phyloP scores from a whole-genome alignment of 345 rosid genomes.

The Heritiera littoralis region DNA sequence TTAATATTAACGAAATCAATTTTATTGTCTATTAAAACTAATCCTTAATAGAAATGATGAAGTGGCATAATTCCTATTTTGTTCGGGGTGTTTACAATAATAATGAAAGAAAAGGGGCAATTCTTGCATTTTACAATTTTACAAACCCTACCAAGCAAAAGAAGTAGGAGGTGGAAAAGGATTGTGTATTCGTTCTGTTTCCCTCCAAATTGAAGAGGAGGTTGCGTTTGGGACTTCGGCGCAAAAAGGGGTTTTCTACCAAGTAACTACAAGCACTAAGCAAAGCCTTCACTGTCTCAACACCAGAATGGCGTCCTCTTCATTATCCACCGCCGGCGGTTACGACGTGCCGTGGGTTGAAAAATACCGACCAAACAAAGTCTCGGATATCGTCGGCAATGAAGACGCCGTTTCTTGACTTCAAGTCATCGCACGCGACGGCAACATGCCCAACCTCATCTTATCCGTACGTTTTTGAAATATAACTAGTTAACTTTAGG shows the following conservation, averaged over 20 bases:
- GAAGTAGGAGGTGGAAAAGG: neutral
- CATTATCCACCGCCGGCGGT: slow-evolving; percentile 38
- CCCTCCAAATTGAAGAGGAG: slow-evolving; percentile 15
- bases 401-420: slow-evolving; percentile 89
- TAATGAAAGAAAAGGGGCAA: neutral
- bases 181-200: neutral
- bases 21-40: too few relatives aligned
- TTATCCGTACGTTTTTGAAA: slow-evolving; percentile 49
- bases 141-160: neutral
- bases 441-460: slow-evolving; percentile 97
- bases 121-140: neutral
- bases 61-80: too few relatives aligned
- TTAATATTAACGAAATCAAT: too few relatives aligned
- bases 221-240: neutral
- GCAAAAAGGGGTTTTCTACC: neutral
- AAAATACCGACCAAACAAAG: slow-evolving; percentile 83
- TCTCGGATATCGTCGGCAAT: slow-evolving; percentile 84
- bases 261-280: neutral
- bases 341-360: slow-evolving; percentile 98
- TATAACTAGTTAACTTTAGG: neutral
- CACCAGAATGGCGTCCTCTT: slow-evolving; percentile 57
- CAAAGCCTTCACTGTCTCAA: neutral
- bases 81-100: neutral
- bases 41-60: too few relatives aligned
- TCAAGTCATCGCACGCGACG: slow-evolving; percentile 90